phyloP scores from a whole-genome alignment of 768 basidiomycete genomes.

The Leccinum subtestaceum region DNA sequence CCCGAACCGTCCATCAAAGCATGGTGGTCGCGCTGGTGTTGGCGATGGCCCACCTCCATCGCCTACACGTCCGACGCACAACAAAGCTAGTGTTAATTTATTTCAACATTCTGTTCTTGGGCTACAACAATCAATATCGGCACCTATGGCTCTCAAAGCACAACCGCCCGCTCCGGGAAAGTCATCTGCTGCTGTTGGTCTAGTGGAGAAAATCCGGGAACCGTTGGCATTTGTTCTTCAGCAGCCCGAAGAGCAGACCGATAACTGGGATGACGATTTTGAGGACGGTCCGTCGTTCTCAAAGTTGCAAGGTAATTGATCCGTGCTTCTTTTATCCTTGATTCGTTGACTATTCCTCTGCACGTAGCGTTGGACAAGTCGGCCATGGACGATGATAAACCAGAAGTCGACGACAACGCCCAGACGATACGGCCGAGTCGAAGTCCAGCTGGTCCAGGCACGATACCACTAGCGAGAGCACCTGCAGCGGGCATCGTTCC shows the following conservation, averaged over 20 bases:
- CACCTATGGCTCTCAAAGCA: constrained; percentile 27
- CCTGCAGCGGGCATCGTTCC: constrained; percentile 61
- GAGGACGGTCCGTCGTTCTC: constrained; percentile 88
- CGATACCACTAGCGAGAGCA: constrained; percentile 55
- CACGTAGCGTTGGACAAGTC: constrained; percentile 60
- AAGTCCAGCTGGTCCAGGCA: constrained; percentile 56
- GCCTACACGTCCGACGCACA: constrained; percentile 35
- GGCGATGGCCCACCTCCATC: constrained; percentile 43
- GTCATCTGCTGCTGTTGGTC: constrained; percentile 25
- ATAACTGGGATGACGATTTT: constrained; percentile 99
- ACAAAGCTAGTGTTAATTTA: constrained; percentile 25
- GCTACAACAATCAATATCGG: constrained; percentile 35
- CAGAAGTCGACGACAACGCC: constrained; percentile 66
- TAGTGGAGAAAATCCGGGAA: constrained; percentile 42
- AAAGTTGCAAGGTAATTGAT: constrained; percentile 61
- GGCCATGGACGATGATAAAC: constrained; percentile 52
- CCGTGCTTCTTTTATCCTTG: neutral
- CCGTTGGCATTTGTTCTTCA: constrained; percentile 66
- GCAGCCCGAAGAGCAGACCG: constrained; percentile 81
- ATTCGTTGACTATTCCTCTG: neutral
- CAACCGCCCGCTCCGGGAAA: constrained; percentile 18
- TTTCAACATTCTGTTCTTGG: constrained; percentile 35
- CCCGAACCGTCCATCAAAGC: constrained; percentile 72
- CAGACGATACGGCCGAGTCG: constrained; percentile 75
- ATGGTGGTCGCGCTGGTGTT: constrained; percentile 41